These are phyloP conservation scores for Gossypium rotundifolium DNA, from an alignment of 345 rosid genomes.

Conservation along the genomic window DNA sequence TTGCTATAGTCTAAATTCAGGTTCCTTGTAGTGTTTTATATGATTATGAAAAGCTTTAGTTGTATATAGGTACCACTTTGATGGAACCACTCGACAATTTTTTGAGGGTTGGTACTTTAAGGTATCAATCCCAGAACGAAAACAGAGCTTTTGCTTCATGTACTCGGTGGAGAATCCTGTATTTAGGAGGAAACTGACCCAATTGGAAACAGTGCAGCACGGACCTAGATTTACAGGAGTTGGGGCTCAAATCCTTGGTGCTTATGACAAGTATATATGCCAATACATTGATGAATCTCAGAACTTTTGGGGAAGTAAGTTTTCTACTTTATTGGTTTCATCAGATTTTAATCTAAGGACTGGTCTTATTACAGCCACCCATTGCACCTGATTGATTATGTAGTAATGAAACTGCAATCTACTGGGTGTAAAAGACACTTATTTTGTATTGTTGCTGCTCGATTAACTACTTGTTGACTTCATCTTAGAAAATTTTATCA, in stretches of 20 bases:
- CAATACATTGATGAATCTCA: conserved; percentile 59
- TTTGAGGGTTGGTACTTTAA: conserved; percentile 98
- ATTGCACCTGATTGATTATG: neutral
- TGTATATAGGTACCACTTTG: conserved; percentile 69
- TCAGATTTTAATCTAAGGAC: neutral
- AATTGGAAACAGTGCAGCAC: conserved; percentile 45
- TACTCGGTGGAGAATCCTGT: conserved; percentile 85
- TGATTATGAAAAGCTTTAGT: neutral
- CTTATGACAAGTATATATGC: conserved; percentile 75
- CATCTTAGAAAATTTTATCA: no score
- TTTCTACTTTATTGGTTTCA: neutral
- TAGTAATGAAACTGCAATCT: neutral
- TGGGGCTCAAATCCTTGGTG: conserved; percentile 93
- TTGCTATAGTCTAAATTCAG: neutral
- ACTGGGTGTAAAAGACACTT: neutral
- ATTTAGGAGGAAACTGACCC: conserved; percentile 42
- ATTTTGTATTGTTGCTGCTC: neutral
- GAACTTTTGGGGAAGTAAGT: conserved; percentile 93
- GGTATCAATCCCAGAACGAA: conserved; percentile 76
- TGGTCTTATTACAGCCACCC: neutral
- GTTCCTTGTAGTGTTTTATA: neutral
- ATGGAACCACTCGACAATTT: conserved; percentile 64
- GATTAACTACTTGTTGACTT: neutral
- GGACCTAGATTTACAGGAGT: conserved; percentile 81
- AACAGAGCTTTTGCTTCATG: conserved; percentile 93